Evolutionary conservation across 805 yeast genomes (phyloP).

Genomic region (Kodamaea nitidulidarum): DNA sequence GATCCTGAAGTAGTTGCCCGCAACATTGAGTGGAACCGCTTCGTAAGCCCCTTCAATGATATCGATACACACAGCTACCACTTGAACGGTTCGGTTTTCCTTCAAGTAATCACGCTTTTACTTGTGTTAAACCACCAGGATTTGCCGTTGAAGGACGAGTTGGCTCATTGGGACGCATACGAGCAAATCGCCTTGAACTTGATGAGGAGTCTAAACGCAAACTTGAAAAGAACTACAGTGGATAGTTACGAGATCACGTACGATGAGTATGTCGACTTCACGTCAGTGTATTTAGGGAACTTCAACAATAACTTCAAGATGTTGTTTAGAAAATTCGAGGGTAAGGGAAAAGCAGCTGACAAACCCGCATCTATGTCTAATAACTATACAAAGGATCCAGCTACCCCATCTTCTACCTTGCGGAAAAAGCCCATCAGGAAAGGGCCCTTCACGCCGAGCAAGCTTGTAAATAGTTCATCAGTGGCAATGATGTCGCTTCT

Average conservation of each 20-base stretch:
- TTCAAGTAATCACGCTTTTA: slow-evolving; percentile 45
- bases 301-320: slow-evolving; percentile 20
- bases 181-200: slow-evolving; percentile 42
- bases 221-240: slow-evolving; percentile 23
- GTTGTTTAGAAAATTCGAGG: slow-evolving; percentile 22
- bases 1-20: slow-evolving; percentile 12
- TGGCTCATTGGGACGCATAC: slow-evolving; percentile 39
- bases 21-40: slow-evolving; percentile 28
- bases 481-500: slow-evolving; percentile 37
- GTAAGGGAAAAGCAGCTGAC: not conserved
- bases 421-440: not conserved
- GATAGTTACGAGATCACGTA: slow-evolving; percentile 13
- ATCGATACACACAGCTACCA: slow-evolving; percentile 34
- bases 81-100: slow-evolving; percentile 40
- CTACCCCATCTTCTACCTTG: too few relatives aligned
- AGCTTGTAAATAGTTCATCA: slow-evolving; percentile 38
- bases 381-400: too few relatives aligned
- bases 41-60: slow-evolving; percentile 42
- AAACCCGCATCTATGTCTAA: too few relatives aligned
- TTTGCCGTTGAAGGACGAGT: slow-evolving; percentile 4
- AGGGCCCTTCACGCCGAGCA: slow-evolving; percentile 23
- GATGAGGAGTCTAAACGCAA: slow-evolving; percentile 46
- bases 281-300: slow-evolving; percentile 8
- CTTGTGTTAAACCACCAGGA: slow-evolving; percentile 40
- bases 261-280: slow-evolving; percentile 13